These are phyloP conservation scores for Diplodia sapinea DNA, from an alignment of 2,329 filamentous ascomycete species.

Conservation along the genomic window DNA sequence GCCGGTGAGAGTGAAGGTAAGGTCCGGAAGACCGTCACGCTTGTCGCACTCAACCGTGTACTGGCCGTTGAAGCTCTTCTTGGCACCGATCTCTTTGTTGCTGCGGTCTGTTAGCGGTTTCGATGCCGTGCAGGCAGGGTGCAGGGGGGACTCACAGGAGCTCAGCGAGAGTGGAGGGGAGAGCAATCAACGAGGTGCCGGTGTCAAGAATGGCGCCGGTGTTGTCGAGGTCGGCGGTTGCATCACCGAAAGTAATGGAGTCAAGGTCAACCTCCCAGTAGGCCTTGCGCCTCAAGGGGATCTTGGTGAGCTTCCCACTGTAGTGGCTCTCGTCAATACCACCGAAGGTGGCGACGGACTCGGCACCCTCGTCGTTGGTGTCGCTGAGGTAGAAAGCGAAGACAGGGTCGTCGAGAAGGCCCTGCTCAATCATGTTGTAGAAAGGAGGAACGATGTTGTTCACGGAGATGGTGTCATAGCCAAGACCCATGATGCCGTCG, in stretches of 20 bases:
- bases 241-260: constrained; percentile 84
- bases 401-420: constrained; percentile 85
- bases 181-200: constrained; percentile 94
- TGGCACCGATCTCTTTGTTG: constrained; percentile 96
- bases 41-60: constrained; percentile 91
- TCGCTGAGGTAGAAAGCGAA: constrained; percentile 96
- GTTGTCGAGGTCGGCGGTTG: constrained; percentile 86
- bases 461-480: constrained; percentile 95
- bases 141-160: constrained; percentile 65
- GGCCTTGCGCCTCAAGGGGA: constrained; percentile 95
- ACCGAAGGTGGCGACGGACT: constrained; percentile 89
- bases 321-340: constrained; percentile 83
- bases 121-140: not conserved
- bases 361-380: constrained; percentile 69
- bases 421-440: constrained; percentile 93
- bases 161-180: constrained; percentile 89
- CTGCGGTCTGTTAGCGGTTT: constrained; percentile 40
- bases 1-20: constrained; percentile 88
- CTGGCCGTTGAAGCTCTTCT: constrained; percentile 97
- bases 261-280: constrained; percentile 99
- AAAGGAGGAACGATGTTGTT: constrained; percentile 94
- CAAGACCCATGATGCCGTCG: constrained; percentile 93
- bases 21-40: constrained; percentile 82
- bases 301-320: constrained; percentile 86
- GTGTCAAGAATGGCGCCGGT: constrained; percentile 98